These are phyloP conservation scores for Phragmites australis DNA, from an alignment of 176 grass and related monocot species.

Conservation along the genomic window DNA sequence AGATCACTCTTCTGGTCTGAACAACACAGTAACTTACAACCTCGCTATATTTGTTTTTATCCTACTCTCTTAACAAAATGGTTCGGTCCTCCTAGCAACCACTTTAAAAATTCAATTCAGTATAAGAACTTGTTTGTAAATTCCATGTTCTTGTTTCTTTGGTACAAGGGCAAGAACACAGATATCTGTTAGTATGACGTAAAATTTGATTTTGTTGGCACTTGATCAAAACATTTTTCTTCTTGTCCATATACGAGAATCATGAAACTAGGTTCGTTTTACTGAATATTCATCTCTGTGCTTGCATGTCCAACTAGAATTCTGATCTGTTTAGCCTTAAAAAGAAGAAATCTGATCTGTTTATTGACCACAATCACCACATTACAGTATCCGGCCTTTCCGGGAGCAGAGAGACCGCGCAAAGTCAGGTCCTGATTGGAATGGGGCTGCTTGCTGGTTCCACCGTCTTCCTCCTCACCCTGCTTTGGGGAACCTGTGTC, in stretches of 20 bases:
- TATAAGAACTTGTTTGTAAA: not conserved
- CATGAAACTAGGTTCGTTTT: slow-evolving; percentile 10
- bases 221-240: not conserved
- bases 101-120: not conserved
- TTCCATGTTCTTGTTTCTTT: not conserved
- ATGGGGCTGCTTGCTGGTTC: slow-evolving; percentile 98
- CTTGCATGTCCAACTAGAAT: not conserved
- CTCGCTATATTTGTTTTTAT: not conserved
- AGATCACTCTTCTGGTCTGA: slow-evolving; percentile 5
- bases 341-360: slow-evolving; percentile 27
- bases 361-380: too few relatives aligned
- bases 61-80: not conserved
- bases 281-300: not conserved
- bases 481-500: slow-evolving; percentile 96
- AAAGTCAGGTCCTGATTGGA: slow-evolving; percentile 91
- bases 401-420: slow-evolving; percentile 86
- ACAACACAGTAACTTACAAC: not conserved
- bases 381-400: slow-evolving; percentile 83
- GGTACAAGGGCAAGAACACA: not conserved
- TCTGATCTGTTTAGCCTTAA: not conserved
- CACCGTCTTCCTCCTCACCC: slow-evolving; percentile 85
- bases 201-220: not conserved
- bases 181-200: not conserved
- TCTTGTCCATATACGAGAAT: not conserved
- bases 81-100: not conserved